Percentiles rank a stretch among this genome's conserved stretches.
Evolutionary conservation across 768 basidiomycete genomes (phyloP).

Genomic region (Mycena galopus): DNA sequence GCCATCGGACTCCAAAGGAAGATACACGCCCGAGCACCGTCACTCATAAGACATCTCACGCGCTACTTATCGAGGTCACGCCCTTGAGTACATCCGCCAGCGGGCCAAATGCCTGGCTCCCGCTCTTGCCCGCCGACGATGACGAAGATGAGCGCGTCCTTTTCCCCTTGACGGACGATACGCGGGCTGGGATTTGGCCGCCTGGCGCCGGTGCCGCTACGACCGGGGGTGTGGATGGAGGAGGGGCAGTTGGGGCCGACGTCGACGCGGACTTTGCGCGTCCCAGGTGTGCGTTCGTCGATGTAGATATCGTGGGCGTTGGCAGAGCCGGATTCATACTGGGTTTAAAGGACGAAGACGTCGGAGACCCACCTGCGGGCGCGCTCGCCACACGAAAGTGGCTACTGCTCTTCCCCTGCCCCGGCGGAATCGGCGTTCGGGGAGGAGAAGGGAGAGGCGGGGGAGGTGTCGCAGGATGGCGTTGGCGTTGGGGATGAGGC

Average conservation of each 20-base stretch:
- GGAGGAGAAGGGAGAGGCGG: too few relatives aligned
- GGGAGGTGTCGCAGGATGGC: not conserved
- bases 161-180: constrained; percentile 12
- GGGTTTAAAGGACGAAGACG: too few relatives aligned
- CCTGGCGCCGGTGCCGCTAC: not conserved
- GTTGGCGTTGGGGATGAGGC: not conserved
- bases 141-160: constrained; percentile 32
- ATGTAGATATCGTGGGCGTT: not conserved
- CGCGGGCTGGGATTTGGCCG: constrained; percentile 6
- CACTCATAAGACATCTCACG: not conserved
- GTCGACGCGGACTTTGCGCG: constrained; percentile 9
- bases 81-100: constrained; percentile 36
- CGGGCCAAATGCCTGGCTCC: constrained; percentile 31
- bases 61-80: constrained; percentile 27
- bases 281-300: not conserved
- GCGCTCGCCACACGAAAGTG: constrained; percentile 12
- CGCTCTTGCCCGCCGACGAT: constrained; percentile 18
- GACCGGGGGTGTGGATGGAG: not conserved
- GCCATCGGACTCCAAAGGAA: too few relatives aligned
- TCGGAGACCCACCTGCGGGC: not conserved
- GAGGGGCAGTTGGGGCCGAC: not conserved
- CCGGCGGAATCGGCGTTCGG: not conserved
- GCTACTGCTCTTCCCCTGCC: not conserved
- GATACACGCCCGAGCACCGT: too few relatives aligned
- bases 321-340: not conserved